Evolutionary conservation across 768 basidiomycete genomes (phyloP), one percentile per base, ranked within the genome.

Genomic region (Boletellus emodensis): DNA sequence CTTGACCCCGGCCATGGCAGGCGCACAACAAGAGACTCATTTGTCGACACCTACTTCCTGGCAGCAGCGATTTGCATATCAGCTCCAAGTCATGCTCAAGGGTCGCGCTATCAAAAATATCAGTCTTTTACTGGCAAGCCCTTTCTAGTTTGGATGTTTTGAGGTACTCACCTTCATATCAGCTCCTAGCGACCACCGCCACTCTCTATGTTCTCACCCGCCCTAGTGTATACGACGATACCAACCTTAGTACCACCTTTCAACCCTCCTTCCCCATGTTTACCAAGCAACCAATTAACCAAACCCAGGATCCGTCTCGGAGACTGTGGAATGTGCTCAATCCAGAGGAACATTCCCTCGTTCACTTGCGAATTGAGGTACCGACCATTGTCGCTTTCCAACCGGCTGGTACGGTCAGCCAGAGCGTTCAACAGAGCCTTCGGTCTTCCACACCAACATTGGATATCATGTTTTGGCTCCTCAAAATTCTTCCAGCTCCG

Each of bases 401-500:
- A 44, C 74, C 75, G 6, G 73, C 77, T 46, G 61, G 59, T 5
- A 63, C 69, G 35, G 57, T 50, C 45, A 44, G 55, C 22, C 65
- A 56, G 33, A 57, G 48, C 46, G 53, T 61, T 43, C 55, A 59
- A 43, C 62, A 70, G 46, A 66, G 72, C 40, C 61, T 78, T 34
- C 74, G 76, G 24, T 69, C 75, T 50, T 75, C 76, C 54, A 71
- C 72, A 50, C 70, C 75, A 43, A 78, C 78, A 14, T 63, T 82
- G 40, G 79, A 80, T 46, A 75, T 83, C 12, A 56, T 87, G 8
- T 65, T 82, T n/a, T 90, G 90, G 84, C 66, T 90, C 22, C 56
- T 86, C 59, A 90, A 89, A 68, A 87, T 94, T 54, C 82, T 97
- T 66, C 72, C 91, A 2, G 67, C 94, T 1, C 95, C 95, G 0